Evolutionary conservation across 1,139 yeast species (phyloP).

Genomic region (Nadsonia starkeyi-henricii): DNA sequence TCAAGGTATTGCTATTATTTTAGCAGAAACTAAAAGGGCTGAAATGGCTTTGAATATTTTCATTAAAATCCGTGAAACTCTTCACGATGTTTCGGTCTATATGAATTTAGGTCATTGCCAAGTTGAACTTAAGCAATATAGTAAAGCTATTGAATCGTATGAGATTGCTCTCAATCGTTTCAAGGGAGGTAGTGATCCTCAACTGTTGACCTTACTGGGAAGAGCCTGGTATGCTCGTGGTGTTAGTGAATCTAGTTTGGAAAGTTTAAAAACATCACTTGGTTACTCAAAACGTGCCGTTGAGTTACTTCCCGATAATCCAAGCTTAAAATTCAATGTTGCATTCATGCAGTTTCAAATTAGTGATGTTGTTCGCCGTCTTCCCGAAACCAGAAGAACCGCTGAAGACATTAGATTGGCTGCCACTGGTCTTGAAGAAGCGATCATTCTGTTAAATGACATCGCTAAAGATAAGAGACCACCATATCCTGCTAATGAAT

Average conservation of each 20-base stretch:
- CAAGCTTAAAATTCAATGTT: conserved; percentile 55
- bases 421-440: conserved; percentile 44
- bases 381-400: conserved; percentile 45
- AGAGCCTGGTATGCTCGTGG: conserved; percentile 88
- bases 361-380: conserved; percentile 66
- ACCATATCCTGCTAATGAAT: conserved; percentile 65
- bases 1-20: conserved; percentile 88
- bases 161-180: conserved; percentile 63
- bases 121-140: conserved; percentile 65
- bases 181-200: conserved; percentile 49
- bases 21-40: conserved; percentile 73
- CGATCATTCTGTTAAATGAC: conserved; percentile 45
- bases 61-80: conserved; percentile 79
- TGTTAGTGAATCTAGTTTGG: conserved; percentile 46
- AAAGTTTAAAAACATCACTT: conserved; percentile 46
- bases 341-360: conserved; percentile 79
- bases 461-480: conserved; percentile 48
- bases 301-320: conserved; percentile 26
- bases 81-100: conserved; percentile 70
- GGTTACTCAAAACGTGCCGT: conserved; percentile 50
- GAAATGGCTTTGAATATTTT: conserved; percentile 74
- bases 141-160: conserved; percentile 80
- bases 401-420: conserved; percentile 49
- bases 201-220: conserved; percentile 60
- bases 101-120: conserved; percentile 83